Evolutionary conservation across 2,329 filamentous ascomycete species (phyloP).

Genomic region (Trichoderma sp.): DNA sequence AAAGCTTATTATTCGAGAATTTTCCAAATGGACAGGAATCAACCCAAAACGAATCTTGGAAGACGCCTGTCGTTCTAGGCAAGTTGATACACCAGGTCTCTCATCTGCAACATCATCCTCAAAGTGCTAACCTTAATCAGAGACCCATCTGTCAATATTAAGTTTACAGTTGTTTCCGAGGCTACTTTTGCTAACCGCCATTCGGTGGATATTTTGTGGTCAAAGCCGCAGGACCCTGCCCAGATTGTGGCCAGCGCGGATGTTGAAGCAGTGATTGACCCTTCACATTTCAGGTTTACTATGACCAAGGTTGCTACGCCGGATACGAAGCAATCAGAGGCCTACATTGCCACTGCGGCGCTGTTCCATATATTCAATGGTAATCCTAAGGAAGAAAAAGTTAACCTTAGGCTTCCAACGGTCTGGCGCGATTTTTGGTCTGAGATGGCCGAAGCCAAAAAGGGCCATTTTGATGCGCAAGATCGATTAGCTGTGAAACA

Average conservation of each 20-base stretch:
- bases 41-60: conserved; percentile 76
- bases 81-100: conserved; percentile 24
- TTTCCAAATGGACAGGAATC: conserved; percentile 79
- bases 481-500: conserved; percentile 70
- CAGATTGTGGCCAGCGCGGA: conserved; percentile 38
- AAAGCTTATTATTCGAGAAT: conserved; percentile 71
- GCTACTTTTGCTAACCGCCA: conserved; percentile 76
- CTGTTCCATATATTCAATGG: conserved; percentile 79
- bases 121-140: conserved; percentile 35
- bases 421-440: conserved; percentile 85
- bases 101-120: neutral
- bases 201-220: conserved; percentile 74
- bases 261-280: conserved; percentile 48
- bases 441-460: conserved; percentile 72
- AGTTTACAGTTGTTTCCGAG: conserved; percentile 69
- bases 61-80: conserved; percentile 84
- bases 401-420: conserved; percentile 73
- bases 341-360: conserved; percentile 77
- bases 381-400: conserved; percentile 83
- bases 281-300: conserved; percentile 63
- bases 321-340: conserved; percentile 79
- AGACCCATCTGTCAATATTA: conserved; percentile 68
- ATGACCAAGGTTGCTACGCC: conserved; percentile 76
- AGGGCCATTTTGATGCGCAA: conserved; percentile 65
- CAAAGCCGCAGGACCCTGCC: conserved; percentile 64